phyloP scores from a whole-genome alignment of 495 filamentous ascomycete genomes.

The Cenococcum geophilum region DNA sequence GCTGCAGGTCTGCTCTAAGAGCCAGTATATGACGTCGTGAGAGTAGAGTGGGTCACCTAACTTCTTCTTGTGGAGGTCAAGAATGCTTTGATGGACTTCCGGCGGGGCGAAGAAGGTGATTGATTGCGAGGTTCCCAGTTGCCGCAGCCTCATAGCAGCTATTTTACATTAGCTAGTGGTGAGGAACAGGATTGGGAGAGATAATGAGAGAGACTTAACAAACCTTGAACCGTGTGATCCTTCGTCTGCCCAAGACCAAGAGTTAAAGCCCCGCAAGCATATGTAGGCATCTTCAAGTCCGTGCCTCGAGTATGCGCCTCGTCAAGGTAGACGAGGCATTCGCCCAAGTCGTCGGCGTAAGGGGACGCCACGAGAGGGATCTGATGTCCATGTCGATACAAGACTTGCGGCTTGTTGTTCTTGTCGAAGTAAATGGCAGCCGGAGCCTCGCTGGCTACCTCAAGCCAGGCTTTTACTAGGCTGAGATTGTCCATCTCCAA shows the following conservation, averaged over 20 bases:
- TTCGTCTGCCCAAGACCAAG: slow-evolving; percentile 61
- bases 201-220: too few species aligned
- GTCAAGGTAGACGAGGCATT: slow-evolving; percentile 65
- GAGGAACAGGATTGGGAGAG: too few species aligned
- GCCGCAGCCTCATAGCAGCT: slow-evolving; percentile 31
- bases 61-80: slow-evolving; percentile 21
- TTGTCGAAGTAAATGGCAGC: slow-evolving; percentile 46
- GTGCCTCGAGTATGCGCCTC: slow-evolving; percentile 69
- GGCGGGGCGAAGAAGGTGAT: slow-evolving; percentile 43
- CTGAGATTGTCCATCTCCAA: slow-evolving; percentile 43
- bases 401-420: slow-evolving; percentile 41
- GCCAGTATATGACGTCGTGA: slow-evolving; percentile 52
- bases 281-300: slow-evolving; percentile 57
- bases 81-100: slow-evolving; percentile 44
- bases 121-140: slow-evolving; percentile 19
- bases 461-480: slow-evolving; percentile 46
- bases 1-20: slow-evolving; percentile 55
- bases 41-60: slow-evolving; percentile 37
- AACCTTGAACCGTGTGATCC: slow-evolving; percentile 58
- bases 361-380: slow-evolving; percentile 51
- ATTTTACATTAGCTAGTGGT: too few species aligned
- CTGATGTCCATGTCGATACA: slow-evolving; percentile 40
- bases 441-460: slow-evolving; percentile 28
- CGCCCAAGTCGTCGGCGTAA: slow-evolving; percentile 52
- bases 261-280: slow-evolving; percentile 60